Evolutionary conservation across 2,329 filamentous ascomycete genomes (phyloP).

Genomic region (Madurella mycetomatis): DNA sequence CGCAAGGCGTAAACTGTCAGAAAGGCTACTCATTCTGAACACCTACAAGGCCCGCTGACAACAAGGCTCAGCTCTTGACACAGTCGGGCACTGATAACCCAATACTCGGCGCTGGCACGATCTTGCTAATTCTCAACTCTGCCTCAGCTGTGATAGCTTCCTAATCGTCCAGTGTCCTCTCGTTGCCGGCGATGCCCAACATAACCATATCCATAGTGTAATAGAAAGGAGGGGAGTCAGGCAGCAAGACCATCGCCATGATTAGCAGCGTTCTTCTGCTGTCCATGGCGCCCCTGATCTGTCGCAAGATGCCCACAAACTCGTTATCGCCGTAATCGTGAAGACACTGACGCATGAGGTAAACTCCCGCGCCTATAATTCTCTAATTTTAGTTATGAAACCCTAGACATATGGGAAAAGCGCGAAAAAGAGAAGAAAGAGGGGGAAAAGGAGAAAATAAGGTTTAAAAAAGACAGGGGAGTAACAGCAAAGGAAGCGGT

Average conservation of each 20-base stretch:
- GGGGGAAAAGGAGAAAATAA: neutral
- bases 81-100: constrained; percentile 16
- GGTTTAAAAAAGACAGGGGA: neutral
- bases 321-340: constrained; percentile 29
- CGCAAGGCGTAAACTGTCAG: too few relatives aligned
- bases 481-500: neutral
- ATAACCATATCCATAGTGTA: constrained; percentile 32
- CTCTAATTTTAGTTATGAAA: neutral
- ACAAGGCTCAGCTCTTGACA: neutral
- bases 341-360: constrained; percentile 29
- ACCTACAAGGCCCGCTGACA: too few relatives aligned
- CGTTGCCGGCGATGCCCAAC: constrained; percentile 32
- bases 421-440: too few relatives aligned
- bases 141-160: constrained; percentile 23
- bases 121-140: constrained; percentile 27
- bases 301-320: constrained; percentile 19
- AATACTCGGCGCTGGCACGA: constrained; percentile 13
- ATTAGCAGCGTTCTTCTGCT: constrained; percentile 33
- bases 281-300: constrained; percentile 27
- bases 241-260: constrained; percentile 29
- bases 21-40: too few relatives aligned
- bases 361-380: constrained; percentile 27
- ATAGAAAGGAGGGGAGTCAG: constrained; percentile 25
- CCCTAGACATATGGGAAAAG: too few relatives aligned
- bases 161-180: constrained; percentile 29